These are phyloP conservation scores for Arthrinium phaeospermum DNA, from an alignment of 2,329 filamentous ascomycete genomes.

Conservation along the genomic window DNA sequence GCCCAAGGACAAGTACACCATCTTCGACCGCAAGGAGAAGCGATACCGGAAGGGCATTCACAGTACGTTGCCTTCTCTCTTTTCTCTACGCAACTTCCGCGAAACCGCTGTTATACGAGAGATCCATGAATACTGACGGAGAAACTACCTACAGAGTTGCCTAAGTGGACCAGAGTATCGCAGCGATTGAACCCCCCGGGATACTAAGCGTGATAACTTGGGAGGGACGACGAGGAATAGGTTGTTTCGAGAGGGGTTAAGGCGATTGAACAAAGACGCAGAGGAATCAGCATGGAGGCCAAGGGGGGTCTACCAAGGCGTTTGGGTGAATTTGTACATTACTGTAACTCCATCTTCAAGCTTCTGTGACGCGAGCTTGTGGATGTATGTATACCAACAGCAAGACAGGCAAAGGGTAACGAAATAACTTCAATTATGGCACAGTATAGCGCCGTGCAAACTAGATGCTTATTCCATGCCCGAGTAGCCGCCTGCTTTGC, in stretches of 20 bases:
- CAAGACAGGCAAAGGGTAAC: conserved; percentile 14
- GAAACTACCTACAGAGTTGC: conserved; percentile 63
- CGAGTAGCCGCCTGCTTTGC: neutral
- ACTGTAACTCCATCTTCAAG: conserved; percentile 27
- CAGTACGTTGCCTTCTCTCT: conserved; percentile 65
- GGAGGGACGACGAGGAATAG: neutral
- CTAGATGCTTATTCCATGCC: neutral
- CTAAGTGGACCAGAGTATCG: conserved; percentile 94
- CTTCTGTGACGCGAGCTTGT: conserved; percentile 16
- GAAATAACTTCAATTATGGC: conserved; percentile 1
- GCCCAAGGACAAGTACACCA: conserved; percentile 95
- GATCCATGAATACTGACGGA: neutral
- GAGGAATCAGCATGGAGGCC: neutral
- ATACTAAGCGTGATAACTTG: conserved; percentile 63
- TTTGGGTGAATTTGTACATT: conserved; percentile 28
- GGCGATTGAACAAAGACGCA: neutral
- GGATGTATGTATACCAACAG: neutral
- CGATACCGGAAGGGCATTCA: conserved; percentile 96
- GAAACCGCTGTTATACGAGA: neutral
- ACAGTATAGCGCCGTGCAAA: neutral
- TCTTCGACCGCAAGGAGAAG: conserved; percentile 96
- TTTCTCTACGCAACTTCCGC: neutral
- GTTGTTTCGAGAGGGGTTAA: neutral
- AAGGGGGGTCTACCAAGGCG: conserved; percentile 26
- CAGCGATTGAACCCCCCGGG: conserved; percentile 94